Conservation (phyloP, 2,329 filamentous ascomycete genomes). For the Raffaelea arxii region DNA sequence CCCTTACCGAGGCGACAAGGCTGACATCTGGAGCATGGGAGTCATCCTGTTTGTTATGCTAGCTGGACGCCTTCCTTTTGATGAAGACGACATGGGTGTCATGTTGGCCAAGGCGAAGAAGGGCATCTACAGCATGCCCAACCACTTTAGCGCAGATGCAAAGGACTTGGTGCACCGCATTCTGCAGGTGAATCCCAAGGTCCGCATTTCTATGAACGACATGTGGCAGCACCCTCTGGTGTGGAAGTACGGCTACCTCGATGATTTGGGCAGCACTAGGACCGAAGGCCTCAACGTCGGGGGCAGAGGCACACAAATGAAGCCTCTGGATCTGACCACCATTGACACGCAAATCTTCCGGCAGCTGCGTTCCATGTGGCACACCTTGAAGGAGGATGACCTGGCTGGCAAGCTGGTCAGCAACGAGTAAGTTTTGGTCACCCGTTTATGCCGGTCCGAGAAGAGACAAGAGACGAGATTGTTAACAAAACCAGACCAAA, state of each 20-base stretch:
- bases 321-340: slow-evolving; percentile 50
- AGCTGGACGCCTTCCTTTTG: slow-evolving; percentile 75
- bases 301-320: slow-evolving; percentile 48
- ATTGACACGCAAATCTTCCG: slow-evolving; percentile 75
- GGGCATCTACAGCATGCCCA: slow-evolving; percentile 52
- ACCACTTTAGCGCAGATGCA: slow-evolving; percentile 55
- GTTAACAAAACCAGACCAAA: slow-evolving; percentile 50
- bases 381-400: slow-evolving; percentile 66
- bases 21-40: slow-evolving; percentile 91
- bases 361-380: slow-evolving; percentile 85
- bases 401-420: slow-evolving; percentile 59
- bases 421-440: slow-evolving; percentile 49
- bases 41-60: slow-evolving; percentile 85
- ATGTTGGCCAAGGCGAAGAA: slow-evolving; percentile 54
- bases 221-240: slow-evolving; percentile 87
- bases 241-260: slow-evolving; percentile 69
- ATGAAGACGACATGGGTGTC: slow-evolving; percentile 50
- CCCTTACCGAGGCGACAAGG: slow-evolving; percentile 73
- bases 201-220: slow-evolving; percentile 67
- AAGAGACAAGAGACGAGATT: no score
- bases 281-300: slow-evolving; percentile 36
- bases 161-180: slow-evolving; percentile 72
- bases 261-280: slow-evolving; percentile 53
- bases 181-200: slow-evolving; percentile 65
- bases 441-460: no score